Evolutionary conservation across 1,139 yeast genomes (phyloP).

Genomic region (Taphrina confusa): DNA sequence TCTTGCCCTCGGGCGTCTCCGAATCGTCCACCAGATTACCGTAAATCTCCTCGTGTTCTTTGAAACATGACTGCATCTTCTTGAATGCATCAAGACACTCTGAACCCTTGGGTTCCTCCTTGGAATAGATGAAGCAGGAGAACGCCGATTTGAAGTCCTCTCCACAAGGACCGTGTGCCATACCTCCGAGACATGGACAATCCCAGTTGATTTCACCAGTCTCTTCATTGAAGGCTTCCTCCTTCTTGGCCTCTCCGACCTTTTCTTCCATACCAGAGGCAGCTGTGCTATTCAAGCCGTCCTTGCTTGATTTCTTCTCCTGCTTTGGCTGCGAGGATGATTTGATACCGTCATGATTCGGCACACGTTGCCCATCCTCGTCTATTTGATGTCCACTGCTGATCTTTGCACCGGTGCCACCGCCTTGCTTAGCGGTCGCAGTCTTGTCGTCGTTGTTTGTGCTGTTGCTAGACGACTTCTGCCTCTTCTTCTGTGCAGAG

Average conservation of each 20-base stretch:
- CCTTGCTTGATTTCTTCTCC: conserved; percentile 2
- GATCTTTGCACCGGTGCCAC: conserved; percentile 34
- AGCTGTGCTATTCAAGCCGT: not conserved
- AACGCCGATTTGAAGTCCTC: conserved; percentile 93
- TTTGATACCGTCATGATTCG: conserved; percentile 24
- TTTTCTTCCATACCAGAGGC: conserved; percentile 33
- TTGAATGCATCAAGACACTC: conserved; percentile 93
- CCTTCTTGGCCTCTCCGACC: conserved; percentile 43
- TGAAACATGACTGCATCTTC: conserved; percentile 89
- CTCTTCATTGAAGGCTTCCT: conserved; percentile 89
- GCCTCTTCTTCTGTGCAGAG: conserved; percentile 33
- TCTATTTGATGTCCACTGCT: conserved; percentile 23
- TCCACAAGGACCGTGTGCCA: conserved; percentile 70
- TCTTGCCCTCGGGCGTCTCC: conserved; percentile 34
- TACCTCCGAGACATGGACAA: conserved; percentile 99
- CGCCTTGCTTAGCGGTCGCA: conserved; percentile 22
- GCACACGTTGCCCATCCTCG: conserved; percentile 14
- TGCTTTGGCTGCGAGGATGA: conserved; percentile 15
- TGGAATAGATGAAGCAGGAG: conserved; percentile 92
- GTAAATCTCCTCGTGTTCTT: conserved; percentile 88
- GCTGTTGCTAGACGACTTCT: conserved; percentile 17
- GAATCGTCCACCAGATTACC: conserved; percentile 51
- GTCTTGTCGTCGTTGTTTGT: conserved; percentile 23
- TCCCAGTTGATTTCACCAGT: conserved; percentile 99
- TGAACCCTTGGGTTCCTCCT: conserved; percentile 93